Base-by-base conservation (phyloP, 495 filamentous ascomycete species). In the Astrothelium macrocarpum region DNA sequence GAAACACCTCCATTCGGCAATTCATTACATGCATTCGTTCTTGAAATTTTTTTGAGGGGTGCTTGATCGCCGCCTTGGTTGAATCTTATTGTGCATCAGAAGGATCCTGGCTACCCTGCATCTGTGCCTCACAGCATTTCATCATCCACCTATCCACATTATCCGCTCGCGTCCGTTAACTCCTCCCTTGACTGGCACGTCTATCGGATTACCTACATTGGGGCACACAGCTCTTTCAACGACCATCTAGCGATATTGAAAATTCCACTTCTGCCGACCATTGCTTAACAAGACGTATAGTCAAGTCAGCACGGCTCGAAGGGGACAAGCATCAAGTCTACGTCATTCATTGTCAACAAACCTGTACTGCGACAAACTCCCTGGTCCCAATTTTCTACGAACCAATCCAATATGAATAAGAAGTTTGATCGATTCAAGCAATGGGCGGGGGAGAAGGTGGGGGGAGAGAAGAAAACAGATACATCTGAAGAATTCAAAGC, bases 381-480 rank as follows among this genome's bases (percentile, higher is more conserved):
- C 34, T 39, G 5, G 34, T 20, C 23, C 23, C 49, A 9, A 56
- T 28, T 10, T 28, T 29, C 7, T 29, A 29, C 29, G 23, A 29
- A 56, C 16, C 25, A 56, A 29, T 28, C 7, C 23, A 56, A 28
- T 76, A 86, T 96, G 79, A 93, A 91, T 78, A 93, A 95, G 82
- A 96, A 95, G 75, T 84, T 97, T 72, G 94, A 90, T 76, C 88
- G 95, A 65, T 86, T 97, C 79, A 95, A 94, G 81, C 94, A 98
- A 87, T 98, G 93, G 93, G 91, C 91, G 12, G 90, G 90, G 62
- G 94, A 98, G 79, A 87, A 91, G 77, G 97, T 98, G 91, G 94
- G 94, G 68, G 85, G 85, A 59, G 94, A 97, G 76, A 83, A 84
- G 71, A 96, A 93, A 78, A 97, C 92, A 14, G 86, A 79, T 71